phyloP scores from a whole-genome alignment of 345 rosid species.

The Hibiscus syriacus region DNA sequence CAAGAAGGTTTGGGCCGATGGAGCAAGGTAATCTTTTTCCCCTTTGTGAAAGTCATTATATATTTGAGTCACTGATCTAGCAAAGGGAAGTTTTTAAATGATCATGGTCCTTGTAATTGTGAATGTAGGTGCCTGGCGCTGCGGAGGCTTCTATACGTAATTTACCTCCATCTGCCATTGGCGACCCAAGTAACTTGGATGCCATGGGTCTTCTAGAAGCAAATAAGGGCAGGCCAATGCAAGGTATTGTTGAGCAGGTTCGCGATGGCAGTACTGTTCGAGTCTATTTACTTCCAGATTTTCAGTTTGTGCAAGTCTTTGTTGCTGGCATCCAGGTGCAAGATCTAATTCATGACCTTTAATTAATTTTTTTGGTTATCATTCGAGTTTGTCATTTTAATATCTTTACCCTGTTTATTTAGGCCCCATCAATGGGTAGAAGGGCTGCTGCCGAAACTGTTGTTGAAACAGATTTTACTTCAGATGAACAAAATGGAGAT shows the following conservation, averaged over 20 bases:
- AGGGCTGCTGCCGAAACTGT: constrained; percentile 47
- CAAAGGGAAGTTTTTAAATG: background rate
- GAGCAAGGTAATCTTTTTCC: constrained; percentile 36
- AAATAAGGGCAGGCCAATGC: constrained; percentile 5
- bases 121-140: constrained; percentile 40
- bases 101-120: background rate
- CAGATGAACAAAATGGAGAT: constrained; percentile 65
- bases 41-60: background rate
- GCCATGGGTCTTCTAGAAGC: constrained; percentile 44
- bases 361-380: background rate
- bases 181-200: constrained; percentile 38
- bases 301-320: constrained; percentile 92
- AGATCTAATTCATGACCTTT: background rate
- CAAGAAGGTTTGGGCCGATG: constrained; percentile 74
- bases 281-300: constrained; percentile 90
- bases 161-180: constrained; percentile 93
- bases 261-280: constrained; percentile 23
- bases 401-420: constrained; percentile 12
- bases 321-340: constrained; percentile 94
- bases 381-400: background rate
- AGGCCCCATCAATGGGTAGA: constrained; percentile 87
- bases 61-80: background rate
- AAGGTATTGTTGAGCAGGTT: constrained; percentile 9
- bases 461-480: constrained; percentile 31
- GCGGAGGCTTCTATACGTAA: constrained; percentile 71